phyloP scores from a whole-genome alignment of 2,329 filamentous ascomycete species.

The Fusarium sp. region DNA sequence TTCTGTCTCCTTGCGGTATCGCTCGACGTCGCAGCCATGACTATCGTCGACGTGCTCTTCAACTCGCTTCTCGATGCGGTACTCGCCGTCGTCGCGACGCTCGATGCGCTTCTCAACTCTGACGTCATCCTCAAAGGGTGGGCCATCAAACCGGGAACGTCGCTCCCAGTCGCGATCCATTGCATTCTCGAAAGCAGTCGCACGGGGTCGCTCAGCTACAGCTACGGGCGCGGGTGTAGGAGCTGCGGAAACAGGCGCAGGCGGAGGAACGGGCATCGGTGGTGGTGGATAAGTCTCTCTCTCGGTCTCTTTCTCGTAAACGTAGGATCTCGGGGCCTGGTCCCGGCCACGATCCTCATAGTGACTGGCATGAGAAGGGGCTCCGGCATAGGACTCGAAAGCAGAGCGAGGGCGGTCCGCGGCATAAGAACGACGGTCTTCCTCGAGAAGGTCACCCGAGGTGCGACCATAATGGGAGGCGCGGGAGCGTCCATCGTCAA shows the following conservation, averaged over 20 bases:
- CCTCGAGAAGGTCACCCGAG: conserved; percentile 56
- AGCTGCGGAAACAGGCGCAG: conserved; percentile 28
- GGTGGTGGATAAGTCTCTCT: conserved; percentile 40
- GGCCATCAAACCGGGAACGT: conserved; percentile 54
- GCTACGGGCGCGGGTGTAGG: conserved; percentile 33
- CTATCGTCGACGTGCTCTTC: conserved; percentile 63
- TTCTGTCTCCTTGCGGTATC: conserved; percentile 72
- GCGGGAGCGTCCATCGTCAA: conserved; percentile 61
- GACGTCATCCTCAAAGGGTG: conserved; percentile 62
- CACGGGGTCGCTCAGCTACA: conserved; percentile 44
- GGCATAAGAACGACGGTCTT: conserved; percentile 58
- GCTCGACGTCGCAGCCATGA: conserved; percentile 64
- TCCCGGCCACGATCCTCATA: conserved; percentile 61
- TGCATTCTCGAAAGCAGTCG: conserved; percentile 53
- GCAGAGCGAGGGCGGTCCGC: conserved; percentile 66
- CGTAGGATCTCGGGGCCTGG: conserved; percentile 35
- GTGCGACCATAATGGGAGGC: conserved; percentile 55
- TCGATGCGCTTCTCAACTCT: conserved; percentile 65
- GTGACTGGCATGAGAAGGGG: conserved; percentile 54
- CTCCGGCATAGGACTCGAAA: conserved; percentile 56
- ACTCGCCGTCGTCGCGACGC: conserved; percentile 59
- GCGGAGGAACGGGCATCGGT: conserved; percentile 39
- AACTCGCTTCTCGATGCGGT: conserved; percentile 63
- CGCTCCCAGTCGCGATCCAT: conserved; percentile 60
- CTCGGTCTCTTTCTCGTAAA: conserved; percentile 40